Evolutionary conservation across 805 yeast genomes (phyloP).

Genomic region (Candida krabiensis): DNA sequence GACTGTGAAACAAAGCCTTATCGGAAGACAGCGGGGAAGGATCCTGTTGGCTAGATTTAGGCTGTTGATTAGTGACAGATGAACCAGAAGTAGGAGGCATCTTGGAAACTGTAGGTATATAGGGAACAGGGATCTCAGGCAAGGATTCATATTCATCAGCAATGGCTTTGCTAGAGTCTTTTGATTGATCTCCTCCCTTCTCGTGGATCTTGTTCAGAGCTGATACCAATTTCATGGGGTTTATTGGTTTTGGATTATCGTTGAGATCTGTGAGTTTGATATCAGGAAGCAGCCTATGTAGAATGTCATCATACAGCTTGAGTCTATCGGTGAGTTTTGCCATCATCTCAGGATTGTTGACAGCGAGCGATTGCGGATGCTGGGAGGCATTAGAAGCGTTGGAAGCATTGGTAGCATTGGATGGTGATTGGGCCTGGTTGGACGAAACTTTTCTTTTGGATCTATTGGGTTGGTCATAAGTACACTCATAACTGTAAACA

Average conservation of each 20-base stretch:
- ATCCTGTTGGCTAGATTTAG: conserved; percentile 6
- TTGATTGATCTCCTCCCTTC: conserved; percentile 18
- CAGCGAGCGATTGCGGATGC: conserved; percentile 3
- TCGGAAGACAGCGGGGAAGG: conserved; percentile 19
- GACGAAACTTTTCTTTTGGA: conserved; percentile 36
- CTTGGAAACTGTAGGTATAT: conserved; percentile 23
- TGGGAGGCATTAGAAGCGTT: conserved; percentile 17
- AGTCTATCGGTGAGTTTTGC: conserved; percentile 33
- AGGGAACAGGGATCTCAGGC: conserved; percentile 34
- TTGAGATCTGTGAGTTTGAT: conserved; percentile 32
- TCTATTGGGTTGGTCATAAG: conserved; percentile 70
- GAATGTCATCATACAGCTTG: conserved; percentile 33
- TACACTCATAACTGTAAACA: conserved; percentile 80
- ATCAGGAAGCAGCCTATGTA: conserved; percentile 33
- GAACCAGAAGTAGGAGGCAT: conserved; percentile 12
- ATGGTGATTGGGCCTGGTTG: background rate
- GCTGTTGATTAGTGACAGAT: conserved; percentile 2
- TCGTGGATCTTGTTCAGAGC: conserved; percentile 30
- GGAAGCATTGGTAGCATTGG: conserved; percentile 1
- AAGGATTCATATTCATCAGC: conserved; percentile 28
- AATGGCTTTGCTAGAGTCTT: conserved; percentile 20
- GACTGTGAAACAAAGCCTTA: conserved; percentile 13
- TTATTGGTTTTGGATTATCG: conserved; percentile 33
- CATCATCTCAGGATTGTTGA: conserved; percentile 24
- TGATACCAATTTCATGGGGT: conserved; percentile 32